A percentile compares a stretch with the other conserved stretches of the same genome.
Conservation (phyloP, 2,329 filamentous ascomycete genomes). For the Knufia petricola region DNA sequence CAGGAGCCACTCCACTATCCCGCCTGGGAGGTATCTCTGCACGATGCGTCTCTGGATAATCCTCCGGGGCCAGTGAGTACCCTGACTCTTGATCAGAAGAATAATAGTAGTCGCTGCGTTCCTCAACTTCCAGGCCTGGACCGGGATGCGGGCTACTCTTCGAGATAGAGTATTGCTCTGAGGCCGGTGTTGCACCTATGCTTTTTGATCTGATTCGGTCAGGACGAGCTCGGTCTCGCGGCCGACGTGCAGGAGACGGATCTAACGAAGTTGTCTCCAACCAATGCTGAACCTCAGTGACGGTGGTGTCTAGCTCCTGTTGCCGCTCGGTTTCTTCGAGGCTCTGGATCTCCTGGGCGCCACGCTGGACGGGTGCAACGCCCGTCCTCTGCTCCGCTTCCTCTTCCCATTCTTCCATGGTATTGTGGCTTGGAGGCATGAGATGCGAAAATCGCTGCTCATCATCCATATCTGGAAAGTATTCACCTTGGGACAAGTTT, state of each 20-base stretch:
- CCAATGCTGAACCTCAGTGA: constrained; percentile 46
- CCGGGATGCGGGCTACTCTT: constrained; percentile 40
- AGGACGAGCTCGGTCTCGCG: constrained; percentile 10
- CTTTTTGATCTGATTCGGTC: constrained; percentile 24
- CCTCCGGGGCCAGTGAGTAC: constrained; percentile 24
- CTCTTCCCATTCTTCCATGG: constrained; percentile 7
- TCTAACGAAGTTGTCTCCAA: constrained; percentile 38
- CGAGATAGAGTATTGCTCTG: constrained; percentile 24
- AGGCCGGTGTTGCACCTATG: constrained; percentile 30
- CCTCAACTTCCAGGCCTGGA: constrained; percentile 40
- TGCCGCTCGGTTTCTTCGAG: constrained; percentile 42
- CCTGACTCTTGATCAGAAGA: constrained; percentile 25
- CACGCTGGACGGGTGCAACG: constrained; percentile 38
- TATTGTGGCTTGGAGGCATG: constrained; percentile 14
- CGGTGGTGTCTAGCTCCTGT: constrained; percentile 41
- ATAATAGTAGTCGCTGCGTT: constrained; percentile 30
- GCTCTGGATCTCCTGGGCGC: constrained; percentile 36
- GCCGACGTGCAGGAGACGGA: constrained; percentile 23
- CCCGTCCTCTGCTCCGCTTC: constrained; percentile 32
- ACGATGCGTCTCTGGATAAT: constrained; percentile 25
- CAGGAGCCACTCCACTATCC: constrained; percentile 22
- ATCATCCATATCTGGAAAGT: not conserved
- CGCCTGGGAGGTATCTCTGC: constrained; percentile 24
- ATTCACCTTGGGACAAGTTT: constrained; percentile 7
- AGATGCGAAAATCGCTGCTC: constrained; percentile 14